phyloP scores from a whole-genome alignment of 192 early-diverging fungal species.

The Umbelopsis vinacea region DNA sequence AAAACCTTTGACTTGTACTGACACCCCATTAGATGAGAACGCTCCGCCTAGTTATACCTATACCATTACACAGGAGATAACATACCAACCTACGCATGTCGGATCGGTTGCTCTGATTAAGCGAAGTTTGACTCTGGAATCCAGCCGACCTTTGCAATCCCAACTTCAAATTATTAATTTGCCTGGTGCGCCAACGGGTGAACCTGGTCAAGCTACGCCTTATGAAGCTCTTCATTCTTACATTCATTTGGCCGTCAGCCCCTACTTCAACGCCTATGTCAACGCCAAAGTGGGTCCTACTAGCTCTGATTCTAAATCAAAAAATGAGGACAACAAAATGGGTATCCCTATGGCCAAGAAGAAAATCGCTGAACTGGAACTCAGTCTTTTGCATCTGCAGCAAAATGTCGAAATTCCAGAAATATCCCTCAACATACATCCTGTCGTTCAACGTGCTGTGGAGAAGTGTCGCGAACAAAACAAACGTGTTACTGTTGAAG shows the following conservation, averaged over 20 bases:
- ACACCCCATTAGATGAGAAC: slow-evolving; percentile 36
- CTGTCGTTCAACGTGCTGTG: slow-evolving; percentile 71
- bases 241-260: slow-evolving; percentile 91
- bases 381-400: slow-evolving; percentile 92
- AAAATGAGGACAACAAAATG: slow-evolving; percentile 75
- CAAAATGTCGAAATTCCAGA: slow-evolving; percentile 99
- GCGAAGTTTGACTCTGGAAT: slow-evolving; percentile 71
- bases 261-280: slow-evolving; percentile 96
- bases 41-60: slow-evolving; percentile 55
- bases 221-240: slow-evolving; percentile 92
- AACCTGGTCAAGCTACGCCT: slow-evolving; percentile 58
- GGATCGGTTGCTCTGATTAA: slow-evolving; percentile 84
- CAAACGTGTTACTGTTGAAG: slow-evolving; percentile 74
- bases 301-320: slow-evolving; percentile 51
- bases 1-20: neutral
- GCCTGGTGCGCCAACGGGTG: slow-evolving; percentile 69
- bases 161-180: slow-evolving; percentile 93
- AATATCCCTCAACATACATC: slow-evolving; percentile 84
- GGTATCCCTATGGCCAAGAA: slow-evolving; percentile 97
- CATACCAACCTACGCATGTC: slow-evolving; percentile 71
- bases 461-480: slow-evolving; percentile 69
- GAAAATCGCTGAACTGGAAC: slow-evolving; percentile 97
- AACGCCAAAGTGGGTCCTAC: slow-evolving; percentile 62
- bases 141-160: slow-evolving; percentile 66
- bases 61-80: slow-evolving; percentile 72